phyloP scores from a whole-genome alignment of 2,329 filamentous ascomycete species.

The Penicillium thymicola region DNA sequence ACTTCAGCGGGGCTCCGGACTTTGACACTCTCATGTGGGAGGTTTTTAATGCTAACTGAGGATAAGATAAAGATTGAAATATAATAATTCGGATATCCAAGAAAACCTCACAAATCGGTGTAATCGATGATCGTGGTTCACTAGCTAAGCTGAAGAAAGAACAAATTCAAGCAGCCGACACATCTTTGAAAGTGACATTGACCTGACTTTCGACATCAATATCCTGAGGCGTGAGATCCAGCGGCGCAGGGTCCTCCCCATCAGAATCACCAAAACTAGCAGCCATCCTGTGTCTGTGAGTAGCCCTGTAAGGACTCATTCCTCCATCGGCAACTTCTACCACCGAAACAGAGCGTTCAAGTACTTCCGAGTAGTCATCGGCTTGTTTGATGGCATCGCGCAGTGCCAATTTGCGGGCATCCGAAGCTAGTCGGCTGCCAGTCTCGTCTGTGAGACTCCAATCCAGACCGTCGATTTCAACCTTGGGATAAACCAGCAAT shows the following conservation, averaged over 20 bases:
- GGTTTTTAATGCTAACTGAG: slow-evolving; percentile 17
- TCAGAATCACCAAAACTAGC: neutral
- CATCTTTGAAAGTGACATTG: slow-evolving; percentile 2
- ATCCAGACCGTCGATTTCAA: slow-evolving; percentile 22
- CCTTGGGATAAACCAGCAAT: slow-evolving; percentile 17
- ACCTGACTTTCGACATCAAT: slow-evolving; percentile 9
- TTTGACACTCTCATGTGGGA: slow-evolving; percentile 33
- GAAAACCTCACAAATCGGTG: neutral
- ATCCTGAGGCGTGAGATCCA: slow-evolving; percentile 14
- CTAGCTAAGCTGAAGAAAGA: neutral
- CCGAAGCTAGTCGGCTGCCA: slow-evolving; percentile 14
- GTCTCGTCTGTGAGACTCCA: slow-evolving; percentile 28
- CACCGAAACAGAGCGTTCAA: slow-evolving; percentile 16
- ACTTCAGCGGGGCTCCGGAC: slow-evolving; percentile 26
- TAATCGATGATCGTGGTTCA: neutral
- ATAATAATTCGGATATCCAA: neutral
- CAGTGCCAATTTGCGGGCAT: slow-evolving; percentile 23
- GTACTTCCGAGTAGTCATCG: slow-evolving; percentile 19
- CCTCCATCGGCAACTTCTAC: slow-evolving; percentile 14
- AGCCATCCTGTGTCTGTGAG: neutral
- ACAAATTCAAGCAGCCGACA: neutral
- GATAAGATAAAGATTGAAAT: neutral
- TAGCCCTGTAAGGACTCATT: neutral
- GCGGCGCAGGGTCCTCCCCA: neutral
- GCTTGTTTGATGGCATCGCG: slow-evolving; percentile 26